These are phyloP conservation scores for Trichoderma semiorbis DNA, from an alignment of 2,329 filamentous ascomycete genomes.

Conservation along the genomic window DNA sequence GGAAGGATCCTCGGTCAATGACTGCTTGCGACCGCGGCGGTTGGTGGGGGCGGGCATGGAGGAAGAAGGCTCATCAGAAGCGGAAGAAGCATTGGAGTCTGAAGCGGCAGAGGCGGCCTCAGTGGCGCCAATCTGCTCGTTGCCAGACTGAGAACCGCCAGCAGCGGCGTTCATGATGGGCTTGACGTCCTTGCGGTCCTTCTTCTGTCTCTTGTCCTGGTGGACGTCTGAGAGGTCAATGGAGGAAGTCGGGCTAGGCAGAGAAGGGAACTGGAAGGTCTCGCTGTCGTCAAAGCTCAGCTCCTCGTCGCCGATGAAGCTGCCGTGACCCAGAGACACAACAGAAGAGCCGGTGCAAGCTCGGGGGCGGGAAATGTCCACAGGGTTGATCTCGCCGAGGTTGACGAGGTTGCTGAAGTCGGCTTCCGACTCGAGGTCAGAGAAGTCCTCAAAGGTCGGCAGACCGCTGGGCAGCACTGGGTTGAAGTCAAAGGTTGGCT, in stretches of 20 bases:
- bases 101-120: constrained; percentile 37
- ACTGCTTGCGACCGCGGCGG: constrained; percentile 97
- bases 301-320: constrained; percentile 72
- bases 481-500: constrained; percentile 51
- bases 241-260: constrained; percentile 56
- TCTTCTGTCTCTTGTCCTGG: constrained; percentile 57
- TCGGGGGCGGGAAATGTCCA: constrained; percentile 66
- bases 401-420: constrained; percentile 73
- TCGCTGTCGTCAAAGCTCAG: constrained; percentile 71
- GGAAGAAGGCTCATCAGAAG: constrained; percentile 44
- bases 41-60: constrained; percentile 61
- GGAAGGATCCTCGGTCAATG: constrained; percentile 91
- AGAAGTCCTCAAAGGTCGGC: constrained; percentile 77
- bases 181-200: constrained; percentile 45
- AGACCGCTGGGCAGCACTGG: constrained; percentile 54
- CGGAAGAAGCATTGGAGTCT: constrained; percentile 40
- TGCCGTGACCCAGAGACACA: constrained; percentile 69
- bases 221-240: constrained; percentile 43
- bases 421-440: constrained; percentile 87
- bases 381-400: constrained; percentile 47
- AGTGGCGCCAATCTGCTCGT: constrained; percentile 35
- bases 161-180: constrained; percentile 44
- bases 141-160: constrained; percentile 33
- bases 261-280: constrained; percentile 55
- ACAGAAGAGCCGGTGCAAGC: constrained; percentile 66